phyloP scores from a whole-genome alignment of 352 stramenopile genomes.

The Pythium sp. region DNA sequence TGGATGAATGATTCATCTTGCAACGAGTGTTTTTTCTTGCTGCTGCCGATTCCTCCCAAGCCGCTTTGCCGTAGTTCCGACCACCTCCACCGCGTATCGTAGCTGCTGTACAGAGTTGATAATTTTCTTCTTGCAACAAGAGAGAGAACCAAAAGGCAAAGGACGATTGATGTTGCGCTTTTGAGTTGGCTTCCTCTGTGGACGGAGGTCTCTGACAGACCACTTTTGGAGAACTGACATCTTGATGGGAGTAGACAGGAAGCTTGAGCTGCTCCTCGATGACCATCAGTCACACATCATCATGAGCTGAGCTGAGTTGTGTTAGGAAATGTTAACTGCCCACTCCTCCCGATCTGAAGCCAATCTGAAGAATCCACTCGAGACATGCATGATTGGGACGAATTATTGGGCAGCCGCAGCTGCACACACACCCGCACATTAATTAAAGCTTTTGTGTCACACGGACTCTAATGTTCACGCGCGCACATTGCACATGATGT shows the following conservation, averaged over 20 bases:
- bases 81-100: slow-evolving; percentile 5
- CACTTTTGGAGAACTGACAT: background rate
- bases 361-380: background rate
- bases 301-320: background rate
- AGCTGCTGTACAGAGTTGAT: slow-evolving; percentile 10
- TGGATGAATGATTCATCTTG: background rate
- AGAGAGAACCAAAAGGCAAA: background rate
- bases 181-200: background rate
- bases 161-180: background rate
- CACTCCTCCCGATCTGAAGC: background rate
- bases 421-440: background rate
- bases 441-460: background rate
- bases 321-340: background rate
- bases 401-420: background rate
- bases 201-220: background rate
- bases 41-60: background rate
- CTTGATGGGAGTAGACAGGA: background rate
- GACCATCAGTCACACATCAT: background rate
- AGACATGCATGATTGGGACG: background rate
- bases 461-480: background rate
- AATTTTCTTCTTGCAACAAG: slow-evolving; percentile 9
- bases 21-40: background rate
- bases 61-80: background rate
- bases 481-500: background rate
- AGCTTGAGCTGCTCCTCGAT: background rate